Percentiles rank a stretch among this genome's conserved stretches.
Evolutionary conservation across 176 grass and related monocot genomes (phyloP).

Genomic region (Musa schizocarpa): DNA sequence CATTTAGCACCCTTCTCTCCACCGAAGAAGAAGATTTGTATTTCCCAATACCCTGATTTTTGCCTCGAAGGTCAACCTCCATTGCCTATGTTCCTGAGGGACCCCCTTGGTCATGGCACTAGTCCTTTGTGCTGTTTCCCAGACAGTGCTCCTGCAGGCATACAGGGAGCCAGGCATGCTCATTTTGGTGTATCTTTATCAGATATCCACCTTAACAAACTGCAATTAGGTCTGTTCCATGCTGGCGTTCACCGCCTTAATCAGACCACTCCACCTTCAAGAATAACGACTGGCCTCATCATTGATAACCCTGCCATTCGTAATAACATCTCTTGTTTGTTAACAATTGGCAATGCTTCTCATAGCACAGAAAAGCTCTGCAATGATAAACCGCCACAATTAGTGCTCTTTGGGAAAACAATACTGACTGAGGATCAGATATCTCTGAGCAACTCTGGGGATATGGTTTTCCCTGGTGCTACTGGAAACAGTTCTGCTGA

Average conservation of each 20-base stretch:
- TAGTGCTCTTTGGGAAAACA: slow-evolving; percentile 85
- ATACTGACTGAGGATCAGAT: slow-evolving; percentile 91
- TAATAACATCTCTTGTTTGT: slow-evolving; percentile 71
- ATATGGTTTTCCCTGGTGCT: slow-evolving; percentile 3
- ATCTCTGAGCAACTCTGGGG: slow-evolving; percentile 32
- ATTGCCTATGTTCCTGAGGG: slow-evolving; percentile 39
- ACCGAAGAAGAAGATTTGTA: slow-evolving; percentile 66
- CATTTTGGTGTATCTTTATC: slow-evolving; percentile 88
- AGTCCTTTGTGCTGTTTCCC: slow-evolving; percentile 60
- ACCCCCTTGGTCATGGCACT: slow-evolving; percentile 33
- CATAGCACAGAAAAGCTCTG: slow-evolving; percentile 49
- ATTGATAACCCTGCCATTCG: slow-evolving; percentile 33
- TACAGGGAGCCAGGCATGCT: slow-evolving; percentile 99
- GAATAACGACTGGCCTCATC: slow-evolving; percentile 46
- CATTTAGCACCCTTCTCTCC: slow-evolving; percentile 76
- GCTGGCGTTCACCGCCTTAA: slow-evolving; percentile 41
- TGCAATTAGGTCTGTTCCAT: slow-evolving; percentile 49
- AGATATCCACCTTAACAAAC: slow-evolving; percentile 68
- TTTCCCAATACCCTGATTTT: slow-evolving; percentile 50
- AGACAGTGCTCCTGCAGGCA: slow-evolving; percentile 75
- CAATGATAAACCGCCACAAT: slow-evolving; percentile 40
- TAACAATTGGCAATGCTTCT: slow-evolving; percentile 57
- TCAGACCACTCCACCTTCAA: slow-evolving; percentile 29
- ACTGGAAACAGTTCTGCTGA: slow-evolving; percentile 39
- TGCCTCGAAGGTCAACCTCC: slow-evolving; percentile 39